Evolutionary conservation across 305 asterid genomes (phyloP).

Genomic region (Fraxinus angustifolia): DNA sequence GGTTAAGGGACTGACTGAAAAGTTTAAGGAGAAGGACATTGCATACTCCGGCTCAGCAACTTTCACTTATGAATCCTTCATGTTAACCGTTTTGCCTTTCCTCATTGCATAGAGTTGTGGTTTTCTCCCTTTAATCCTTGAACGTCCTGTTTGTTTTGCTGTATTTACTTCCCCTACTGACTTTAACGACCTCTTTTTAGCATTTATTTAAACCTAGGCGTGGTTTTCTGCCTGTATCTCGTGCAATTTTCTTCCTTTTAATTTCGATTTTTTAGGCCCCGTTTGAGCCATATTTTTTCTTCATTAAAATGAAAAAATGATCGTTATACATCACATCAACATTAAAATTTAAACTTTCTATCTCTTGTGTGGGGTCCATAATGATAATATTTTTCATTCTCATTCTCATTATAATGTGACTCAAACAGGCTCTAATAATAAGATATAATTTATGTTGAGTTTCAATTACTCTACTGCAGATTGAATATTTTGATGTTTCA

Average conservation of each 20-base stretch:
- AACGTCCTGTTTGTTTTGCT: neutral
- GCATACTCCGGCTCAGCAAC: slow-evolving; percentile 75
- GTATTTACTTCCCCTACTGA: neutral
- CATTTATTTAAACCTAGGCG: neutral
- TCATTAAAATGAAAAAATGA: too few relatives aligned
- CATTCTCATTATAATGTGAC: too few relatives aligned
- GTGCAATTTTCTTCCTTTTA: neutral
- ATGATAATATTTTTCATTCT: too few relatives aligned
- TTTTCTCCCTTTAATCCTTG: neutral
- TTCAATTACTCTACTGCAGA: neutral
- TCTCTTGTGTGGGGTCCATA: too few relatives aligned
- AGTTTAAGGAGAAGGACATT: slow-evolving; percentile 93
- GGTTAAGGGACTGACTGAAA: slow-evolving; percentile 96
- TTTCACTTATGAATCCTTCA: slow-evolving; percentile 79
- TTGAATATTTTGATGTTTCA: neutral
- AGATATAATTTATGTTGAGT: neutral
- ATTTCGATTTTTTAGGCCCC: neutral
- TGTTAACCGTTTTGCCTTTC: slow-evolving; percentile 86
- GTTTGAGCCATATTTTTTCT: too few relatives aligned
- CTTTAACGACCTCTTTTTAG: neutral
- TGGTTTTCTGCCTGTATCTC: neutral
- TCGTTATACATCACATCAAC: too few relatives aligned
- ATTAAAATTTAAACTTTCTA: too few relatives aligned
- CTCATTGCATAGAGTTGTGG: slow-evolving; percentile 54
- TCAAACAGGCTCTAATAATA: neutral